phyloP scores from a whole-genome alignment of 2,329 filamentous ascomycete genomes.

The Orbilia brochopaga region DNA sequence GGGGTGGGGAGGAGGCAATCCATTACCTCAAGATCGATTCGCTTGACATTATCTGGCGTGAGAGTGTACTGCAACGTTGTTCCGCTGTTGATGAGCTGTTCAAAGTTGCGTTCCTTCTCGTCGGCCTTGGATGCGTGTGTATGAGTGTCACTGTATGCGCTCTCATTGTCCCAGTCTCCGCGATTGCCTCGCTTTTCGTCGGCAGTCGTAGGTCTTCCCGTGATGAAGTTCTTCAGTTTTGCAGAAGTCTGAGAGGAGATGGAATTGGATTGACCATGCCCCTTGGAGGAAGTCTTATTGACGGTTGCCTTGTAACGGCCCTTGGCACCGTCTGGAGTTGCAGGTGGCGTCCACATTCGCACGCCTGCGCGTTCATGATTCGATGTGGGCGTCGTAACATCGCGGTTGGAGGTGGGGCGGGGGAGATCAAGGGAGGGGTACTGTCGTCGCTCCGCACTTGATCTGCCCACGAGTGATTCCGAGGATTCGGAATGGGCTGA shows the following conservation, averaged over 20 bases:
- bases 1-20: constrained; percentile 1
- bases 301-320: constrained; percentile 53
- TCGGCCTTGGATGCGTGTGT: constrained; percentile 56
- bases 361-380: constrained; percentile 48
- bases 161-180: constrained; percentile 64
- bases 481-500: constrained; percentile 45
- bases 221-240: constrained; percentile 60
- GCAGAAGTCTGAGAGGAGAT: constrained; percentile 55
- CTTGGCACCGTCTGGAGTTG: constrained; percentile 53
- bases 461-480: constrained; percentile 28
- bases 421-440: constrained; percentile 39
- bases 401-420: constrained; percentile 39
- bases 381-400: constrained; percentile 33
- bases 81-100: constrained; percentile 80
- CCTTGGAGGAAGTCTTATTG: constrained; percentile 52
- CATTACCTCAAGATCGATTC: constrained; percentile 67
- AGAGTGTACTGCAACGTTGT: constrained; percentile 83
- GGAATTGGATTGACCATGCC: constrained; percentile 55
- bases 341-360: constrained; percentile 53
- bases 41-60: constrained; percentile 78
- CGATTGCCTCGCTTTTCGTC: constrained; percentile 43
- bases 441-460: constrained; percentile 35
- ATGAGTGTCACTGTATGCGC: constrained; percentile 59
- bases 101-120: constrained; percentile 72
- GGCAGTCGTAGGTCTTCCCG: constrained; percentile 43